These are phyloP conservation scores for Domatiomyces catenatus DNA, from an alignment of 2,329 filamentous ascomycete genomes.

Conservation along the genomic window DNA sequence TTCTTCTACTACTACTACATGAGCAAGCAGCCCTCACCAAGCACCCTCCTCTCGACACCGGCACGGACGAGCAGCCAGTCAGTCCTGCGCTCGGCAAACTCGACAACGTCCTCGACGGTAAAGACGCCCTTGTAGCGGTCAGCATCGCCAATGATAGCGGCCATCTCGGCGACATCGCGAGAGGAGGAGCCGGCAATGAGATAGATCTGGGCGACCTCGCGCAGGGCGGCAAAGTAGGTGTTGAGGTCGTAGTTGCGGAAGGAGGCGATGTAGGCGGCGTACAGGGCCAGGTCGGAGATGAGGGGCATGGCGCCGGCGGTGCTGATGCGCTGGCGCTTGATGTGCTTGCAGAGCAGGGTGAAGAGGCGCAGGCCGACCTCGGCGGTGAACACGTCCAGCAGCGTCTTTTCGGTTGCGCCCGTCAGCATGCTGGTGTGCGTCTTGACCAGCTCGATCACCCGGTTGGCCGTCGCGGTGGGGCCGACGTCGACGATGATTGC, in stretches of 20 bases:
- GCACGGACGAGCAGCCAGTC: conserved; percentile 88
- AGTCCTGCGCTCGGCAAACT: conserved; percentile 83
- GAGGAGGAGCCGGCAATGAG: conserved; percentile 55
- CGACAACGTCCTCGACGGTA: conserved; percentile 88
- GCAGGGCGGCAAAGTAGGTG: conserved; percentile 78
- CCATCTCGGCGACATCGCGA: conserved; percentile 77
- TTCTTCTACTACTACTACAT: conserved; percentile 43
- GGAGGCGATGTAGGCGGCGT: conserved; percentile 68
- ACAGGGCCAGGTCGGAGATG: conserved; percentile 93
- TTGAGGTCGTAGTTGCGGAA: conserved; percentile 71
- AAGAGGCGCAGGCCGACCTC: conserved; percentile 91
- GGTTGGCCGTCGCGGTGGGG: conserved; percentile 61
- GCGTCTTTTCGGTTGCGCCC: conserved; percentile 92
- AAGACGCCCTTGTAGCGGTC: conserved; percentile 87
- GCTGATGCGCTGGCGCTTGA: conserved; percentile 87
- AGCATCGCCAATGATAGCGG: conserved; percentile 80
- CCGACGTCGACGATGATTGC: not conserved
- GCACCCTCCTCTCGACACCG: conserved; percentile 91
- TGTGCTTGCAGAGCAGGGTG: conserved; percentile 82
- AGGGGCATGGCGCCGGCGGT: conserved; percentile 79
- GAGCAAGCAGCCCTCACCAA: conserved; percentile 71
- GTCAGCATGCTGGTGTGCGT: conserved; percentile 85
- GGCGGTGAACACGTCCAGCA: conserved; percentile 96
- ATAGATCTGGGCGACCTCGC: conserved; percentile 90
- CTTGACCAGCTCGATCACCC: conserved; percentile 70